A percentile compares a stretch with the other conserved stretches of the same genome.
phyloP scores from a whole-genome alignment of 139 green algal species.

The Asterochloris sp. region DNA sequence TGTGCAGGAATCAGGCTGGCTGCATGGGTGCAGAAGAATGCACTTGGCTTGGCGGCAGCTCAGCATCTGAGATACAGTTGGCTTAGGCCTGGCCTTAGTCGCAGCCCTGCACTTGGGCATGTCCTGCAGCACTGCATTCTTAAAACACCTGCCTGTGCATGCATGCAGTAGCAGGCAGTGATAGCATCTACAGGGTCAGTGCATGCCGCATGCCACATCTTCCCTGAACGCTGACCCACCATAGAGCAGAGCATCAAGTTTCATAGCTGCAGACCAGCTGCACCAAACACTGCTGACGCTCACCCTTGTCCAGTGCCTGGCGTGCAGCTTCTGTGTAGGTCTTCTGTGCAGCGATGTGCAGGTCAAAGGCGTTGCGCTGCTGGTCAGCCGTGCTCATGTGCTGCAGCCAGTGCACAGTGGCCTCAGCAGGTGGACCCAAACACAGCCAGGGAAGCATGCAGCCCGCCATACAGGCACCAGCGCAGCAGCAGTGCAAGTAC shows the following conservation, averaged over 20 bases:
- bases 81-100: neutral
- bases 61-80: neutral
- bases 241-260: neutral
- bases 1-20: neutral
- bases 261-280: neutral
- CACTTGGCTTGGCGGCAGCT: neutral
- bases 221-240: neutral
- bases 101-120: neutral
- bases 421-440: too few species aligned
- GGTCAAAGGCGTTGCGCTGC: neutral
- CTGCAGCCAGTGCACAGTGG: too few species aligned
- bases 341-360: neutral
- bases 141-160: neutral
- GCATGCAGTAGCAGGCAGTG: neutral
- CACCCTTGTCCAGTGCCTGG: constrained; percentile 12
- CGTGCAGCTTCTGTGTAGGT: constrained; percentile 12
- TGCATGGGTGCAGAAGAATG: neutral
- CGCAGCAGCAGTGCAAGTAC: too few species aligned
- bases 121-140: neutral
- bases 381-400: neutral
- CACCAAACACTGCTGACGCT: neutral
- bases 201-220: neutral
- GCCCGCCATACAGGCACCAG: too few species aligned
- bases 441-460: too few species aligned
- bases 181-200: neutral